Evolutionary conservation across 1,139 yeast species (phyloP), one percentile per base, ranked within the genome.

Genomic region (Suhomyces bolitotheri): DNA sequence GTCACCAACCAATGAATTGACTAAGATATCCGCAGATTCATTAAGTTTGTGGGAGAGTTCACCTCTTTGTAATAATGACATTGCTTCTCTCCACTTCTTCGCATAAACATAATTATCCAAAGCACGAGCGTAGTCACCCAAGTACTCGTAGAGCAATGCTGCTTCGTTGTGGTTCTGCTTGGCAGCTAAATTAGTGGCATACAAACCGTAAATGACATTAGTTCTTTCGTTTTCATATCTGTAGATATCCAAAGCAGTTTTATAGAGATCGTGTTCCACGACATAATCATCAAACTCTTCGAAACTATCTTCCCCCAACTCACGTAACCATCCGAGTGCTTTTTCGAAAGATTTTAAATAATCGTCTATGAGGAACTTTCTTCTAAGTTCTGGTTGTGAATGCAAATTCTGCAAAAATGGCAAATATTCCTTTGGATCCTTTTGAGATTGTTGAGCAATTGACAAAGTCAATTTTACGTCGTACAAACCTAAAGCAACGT

Each of bases 371-470:
- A 80, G 64, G 53, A 87, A 90, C 53, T 76, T 73, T 49, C 82
- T 78, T 40, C 96, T 76, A 33, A 79, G 61, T 13, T 78, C 80
- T 1, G 76, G 67, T 56, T 83, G 85, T 23, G 76, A 76, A 47
- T 87, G 85, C 38, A 94, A 68, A 36, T 79, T 75, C 53, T 89
- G 96, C 47, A 94, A 70, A 59, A 92, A 94, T 34, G 98, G 97
- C 36, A 94, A 65, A 53, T 92, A 94, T 58, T 94, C 99, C 54
- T 90, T 88, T 17, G 99, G 99, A 64, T 94, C 99, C 72, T 84
- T 89, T 60, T 92, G 97, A 0, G 97, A 89, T 54, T 89, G 92
- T 58, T 94, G 97, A 0, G 98, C 98, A 45, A 94, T 81, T 9
- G 77, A 72, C 40, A 94, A 70, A 0, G 98, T 78, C 47, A 90